phyloP scores from a whole-genome alignment of 768 basidiomycete species.

The Tylopilus felleus region DNA sequence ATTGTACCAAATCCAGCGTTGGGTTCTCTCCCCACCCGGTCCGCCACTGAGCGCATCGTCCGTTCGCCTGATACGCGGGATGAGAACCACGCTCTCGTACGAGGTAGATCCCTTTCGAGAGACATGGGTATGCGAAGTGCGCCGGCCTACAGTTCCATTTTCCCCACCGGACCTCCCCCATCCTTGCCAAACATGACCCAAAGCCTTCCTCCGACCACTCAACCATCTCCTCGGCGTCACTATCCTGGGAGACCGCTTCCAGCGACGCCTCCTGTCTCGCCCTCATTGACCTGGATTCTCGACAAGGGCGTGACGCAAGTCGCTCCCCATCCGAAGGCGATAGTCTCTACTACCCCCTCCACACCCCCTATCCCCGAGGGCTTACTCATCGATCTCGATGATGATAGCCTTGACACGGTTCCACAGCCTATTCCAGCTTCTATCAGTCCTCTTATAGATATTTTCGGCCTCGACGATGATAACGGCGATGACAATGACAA shows the following conservation, averaged over 20 bases:
- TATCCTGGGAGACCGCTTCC: slow-evolving; percentile 34
- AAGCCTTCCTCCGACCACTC: slow-evolving; percentile 17
- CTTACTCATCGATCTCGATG: slow-evolving; percentile 55
- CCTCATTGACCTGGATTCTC: slow-evolving; percentile 34
- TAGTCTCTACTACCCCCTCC: slow-evolving; percentile 16
- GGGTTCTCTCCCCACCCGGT: slow-evolving; percentile 26
- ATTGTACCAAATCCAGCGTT: slow-evolving; percentile 13
- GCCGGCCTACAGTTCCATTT: slow-evolving; percentile 32
- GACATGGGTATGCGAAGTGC: slow-evolving; percentile 33
- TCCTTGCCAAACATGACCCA: slow-evolving; percentile 24
- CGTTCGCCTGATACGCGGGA: slow-evolving; percentile 28
- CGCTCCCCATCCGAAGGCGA: slow-evolving; percentile 14
- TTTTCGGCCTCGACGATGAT: slow-evolving; percentile 24
- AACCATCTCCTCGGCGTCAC: slow-evolving; percentile 30
- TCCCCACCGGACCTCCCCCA: slow-evolving; percentile 32
- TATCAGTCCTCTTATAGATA: slow-evolving; percentile 19
- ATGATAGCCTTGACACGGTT: slow-evolving; percentile 31
- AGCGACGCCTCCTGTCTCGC: slow-evolving; percentile 31
- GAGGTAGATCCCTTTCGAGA: slow-evolving; percentile 32
- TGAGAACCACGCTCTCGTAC: slow-evolving; percentile 26
- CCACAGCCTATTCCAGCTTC: slow-evolving; percentile 7
- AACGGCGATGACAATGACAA: slow-evolving; percentile 21
- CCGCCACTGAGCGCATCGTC: slow-evolving; percentile 33
- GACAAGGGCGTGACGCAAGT: slow-evolving; percentile 24
- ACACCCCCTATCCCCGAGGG: slow-evolving; percentile 46